Evolutionary conservation across 1,139 yeast species (phyloP), one percentile per base, ranked within the genome.

Genomic region (Candida sp.): DNA sequence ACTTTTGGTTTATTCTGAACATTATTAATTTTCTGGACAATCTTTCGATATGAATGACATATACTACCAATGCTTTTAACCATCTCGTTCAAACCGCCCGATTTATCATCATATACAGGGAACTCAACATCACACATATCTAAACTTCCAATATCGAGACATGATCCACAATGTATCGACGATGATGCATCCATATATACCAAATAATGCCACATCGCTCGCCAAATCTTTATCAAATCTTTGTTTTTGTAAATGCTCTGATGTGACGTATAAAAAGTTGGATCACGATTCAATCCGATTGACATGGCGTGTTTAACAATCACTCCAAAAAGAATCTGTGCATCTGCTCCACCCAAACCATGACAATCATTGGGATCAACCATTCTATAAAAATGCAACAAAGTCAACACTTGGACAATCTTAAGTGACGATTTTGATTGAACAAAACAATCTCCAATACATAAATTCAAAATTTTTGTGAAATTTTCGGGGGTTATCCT

Each of bases 211-310:
- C 79, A 73, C 29, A 73, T 54, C 25, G 53, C 47, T 42, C 78
- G 56, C 78, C 79, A 73, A 4, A 63, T 57, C 34, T 55, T 56
- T 11, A 62, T 57, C 11, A 68, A 55, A 1, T 56, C 43, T 22
- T 59, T 59, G 21, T 64, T 58, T 33, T 64, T 63, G 40, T 56
- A 51, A 23, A 73, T 66, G 5, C 62, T 50, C 21, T 62, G 66
- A 46, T 66, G 70, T 5, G 67, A 57, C 8, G 49, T 48, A 45
- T 64, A 73, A 35, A 49, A 56, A 5, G 63, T 54, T 1, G 79
- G 78, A 46, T 73, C 79, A 11, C 79, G 56, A 48, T 73, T 67
- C 39, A 73, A 57, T 0, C 79, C 79, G 41, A 72, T 71, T 5
- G 75, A 60, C 38, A 68, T 48, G 0, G 79, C 76, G 48, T 73